Percentiles rank a stretch among this genome's conserved stretches.
These are phyloP conservation scores for Microthyrium microscopicum DNA, from an alignment of 2,329 filamentous ascomycete genomes.

Conservation along the genomic window DNA sequence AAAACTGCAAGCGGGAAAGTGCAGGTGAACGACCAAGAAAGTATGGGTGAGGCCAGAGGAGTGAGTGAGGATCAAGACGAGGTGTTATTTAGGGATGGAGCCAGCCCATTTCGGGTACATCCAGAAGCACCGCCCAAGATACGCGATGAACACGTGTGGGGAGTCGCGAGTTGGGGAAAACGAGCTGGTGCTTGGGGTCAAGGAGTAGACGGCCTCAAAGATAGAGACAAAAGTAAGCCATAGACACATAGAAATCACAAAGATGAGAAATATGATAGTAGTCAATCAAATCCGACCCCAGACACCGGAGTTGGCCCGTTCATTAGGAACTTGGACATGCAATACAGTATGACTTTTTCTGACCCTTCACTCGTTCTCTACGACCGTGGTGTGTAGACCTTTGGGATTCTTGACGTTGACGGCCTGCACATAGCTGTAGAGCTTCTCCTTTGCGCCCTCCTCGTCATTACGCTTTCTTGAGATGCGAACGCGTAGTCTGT, in stretches of 20 bases:
- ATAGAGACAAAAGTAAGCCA: constrained; percentile 20
- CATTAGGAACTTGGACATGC: too few species aligned
- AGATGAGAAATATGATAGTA: neutral
- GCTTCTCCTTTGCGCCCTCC: constrained; percentile 98
- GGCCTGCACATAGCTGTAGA: constrained; percentile 99
- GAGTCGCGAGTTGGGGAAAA: constrained; percentile 35
- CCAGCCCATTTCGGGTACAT: constrained; percentile 29
- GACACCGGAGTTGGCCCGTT: too few species aligned
- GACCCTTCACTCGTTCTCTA: too few species aligned
- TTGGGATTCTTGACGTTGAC: constrained; percentile 99
- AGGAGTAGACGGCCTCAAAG: constrained; percentile 29
- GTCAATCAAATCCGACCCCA: too few species aligned
- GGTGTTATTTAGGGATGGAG: constrained; percentile 25
- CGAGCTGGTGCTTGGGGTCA: constrained; percentile 35
- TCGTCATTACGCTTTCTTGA: constrained; percentile 99
- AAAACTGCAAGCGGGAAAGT: constrained; percentile 1
- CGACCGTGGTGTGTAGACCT: constrained; percentile 84
- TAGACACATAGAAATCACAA: neutral
- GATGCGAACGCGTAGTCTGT: constrained; percentile 94
- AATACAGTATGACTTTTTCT: too few species aligned
- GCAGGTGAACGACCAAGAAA: constrained; percentile 7
- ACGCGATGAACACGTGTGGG: constrained; percentile 36
- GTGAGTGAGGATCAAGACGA: constrained; percentile 16
- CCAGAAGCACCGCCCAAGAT: constrained; percentile 33
- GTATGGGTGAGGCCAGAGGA: constrained; percentile 11